Evolutionary conservation across 2,329 filamentous ascomycete genomes (phyloP), one percentile per base, ranked within the genome.

Genomic region (Sphaerulina populicola): DNA sequence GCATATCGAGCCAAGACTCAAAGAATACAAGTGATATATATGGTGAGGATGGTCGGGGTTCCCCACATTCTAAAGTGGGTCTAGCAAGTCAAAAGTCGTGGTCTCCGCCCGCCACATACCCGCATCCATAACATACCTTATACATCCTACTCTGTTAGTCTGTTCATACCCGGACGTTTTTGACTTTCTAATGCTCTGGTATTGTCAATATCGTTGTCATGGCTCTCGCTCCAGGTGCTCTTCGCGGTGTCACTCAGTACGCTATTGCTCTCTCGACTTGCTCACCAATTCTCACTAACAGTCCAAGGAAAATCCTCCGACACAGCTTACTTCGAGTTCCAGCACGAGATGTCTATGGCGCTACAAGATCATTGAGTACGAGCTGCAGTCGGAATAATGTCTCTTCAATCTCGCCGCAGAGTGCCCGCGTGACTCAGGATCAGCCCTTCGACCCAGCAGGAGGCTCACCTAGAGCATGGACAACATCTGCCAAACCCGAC

Each of bases 401-500:
- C 9, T 42, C 39, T 12, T 33, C 39, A 36, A 38, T 14, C 8
- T 23, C 39, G 10, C 18, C 38, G 3, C 38, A 12, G 15, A 23
- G 29, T 41, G 27, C 33, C 8, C 46, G 38, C 14, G 14, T 55
- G 11, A 50, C 44, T 23, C 57, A 57, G 42, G 51, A 59, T 44
- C 47, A 39, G 35, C 57, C 55, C 15, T 53, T 51, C 11, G 55
- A 57, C 42, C 51, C 49, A n/a, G 36, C 43, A 30, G 55, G 47
- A 14, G 44, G 50, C 47, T 53, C 53, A 27, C 44, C 44, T 0
- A 52, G 51, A 45, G 55, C 51, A 6, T 57, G 51, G 30, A 44
- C 50, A 21, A 40, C 46, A 6, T 50, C 55, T 31, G 49, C 55
- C 18, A 54, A 54, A 30, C 55, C 54, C n/a, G 57, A 59, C 18